Evolutionary conservation across 805 yeast genomes (phyloP).

Genomic region (Metschnikowia bowlesiae): DNA sequence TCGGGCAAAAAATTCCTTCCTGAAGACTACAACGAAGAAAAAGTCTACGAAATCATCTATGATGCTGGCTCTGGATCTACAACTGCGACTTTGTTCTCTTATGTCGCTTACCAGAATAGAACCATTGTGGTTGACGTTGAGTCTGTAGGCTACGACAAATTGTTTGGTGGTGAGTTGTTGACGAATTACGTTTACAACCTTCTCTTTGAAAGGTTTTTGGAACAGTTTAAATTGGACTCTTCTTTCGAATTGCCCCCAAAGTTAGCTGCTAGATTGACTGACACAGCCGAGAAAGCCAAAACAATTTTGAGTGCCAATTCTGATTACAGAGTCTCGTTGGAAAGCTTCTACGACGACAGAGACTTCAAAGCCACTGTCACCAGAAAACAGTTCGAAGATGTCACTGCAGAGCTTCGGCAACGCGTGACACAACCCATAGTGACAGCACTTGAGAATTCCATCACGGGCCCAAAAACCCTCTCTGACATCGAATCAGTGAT

Average conservation of each 20-base stretch:
- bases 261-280: constrained; percentile 64
- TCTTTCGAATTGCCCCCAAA: constrained; percentile 48
- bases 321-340: constrained; percentile 75
- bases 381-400: constrained; percentile 76
- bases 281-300: constrained; percentile 87
- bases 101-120: constrained; percentile 42
- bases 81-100: constrained; percentile 76
- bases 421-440: constrained; percentile 53
- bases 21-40: constrained; percentile 31
- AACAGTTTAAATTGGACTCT: constrained; percentile 34
- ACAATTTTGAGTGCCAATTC: constrained; percentile 79
- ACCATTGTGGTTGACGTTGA: constrained; percentile 54
- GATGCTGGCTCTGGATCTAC: constrained; percentile 95
- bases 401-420: constrained; percentile 39
- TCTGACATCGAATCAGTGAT: constrained; percentile 60
- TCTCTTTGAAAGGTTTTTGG: constrained; percentile 55
- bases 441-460: constrained; percentile 42
- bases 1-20: constrained; percentile 42
- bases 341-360: constrained; percentile 64
- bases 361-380: constrained; percentile 69
- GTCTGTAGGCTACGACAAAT: constrained; percentile 65
- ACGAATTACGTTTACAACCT: constrained; percentile 62
- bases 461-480: constrained; percentile 17
- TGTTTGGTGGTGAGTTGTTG: constrained; percentile 71
- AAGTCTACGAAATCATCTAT: constrained; percentile 64